Evolutionary conservation across 305 asterid species (phyloP), one percentile per base, ranked within the genome.

Genomic region (Ilex paraguariensis): DNA sequence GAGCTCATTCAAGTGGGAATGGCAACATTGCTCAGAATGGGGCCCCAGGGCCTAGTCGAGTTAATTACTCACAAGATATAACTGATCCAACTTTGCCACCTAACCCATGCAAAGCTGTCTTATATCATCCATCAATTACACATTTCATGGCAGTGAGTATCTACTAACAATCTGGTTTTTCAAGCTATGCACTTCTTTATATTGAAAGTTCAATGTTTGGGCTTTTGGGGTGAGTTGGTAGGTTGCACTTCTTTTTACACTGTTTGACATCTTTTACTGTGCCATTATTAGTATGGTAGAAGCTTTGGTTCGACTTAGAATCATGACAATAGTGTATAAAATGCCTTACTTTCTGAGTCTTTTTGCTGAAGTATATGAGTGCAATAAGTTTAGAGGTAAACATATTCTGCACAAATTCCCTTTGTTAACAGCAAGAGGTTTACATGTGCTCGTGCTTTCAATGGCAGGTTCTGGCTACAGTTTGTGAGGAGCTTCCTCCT

Each of bases 1-100:
- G 66, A 60, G 72, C 77, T 73, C 70, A 79, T 68, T 66, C 87
- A 50, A 68, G 73, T 87, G 95, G 94, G 69, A 56, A 75, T 68
- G 88, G 75, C 67, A 71, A 76, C 59, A 69, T 74, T 69, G 70
- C 82, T 69, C 96, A 86, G 75, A 87, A 82, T 85, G 98, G 95
- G 79, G 81, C 83, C 66, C 78, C 87, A 7, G 95, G 90, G 56
- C 75, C 81, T 54, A 87, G 78, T 80, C 93, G 87, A 68, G 79
- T 84, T 56, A 92, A 79, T 73, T 58, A 68, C 65, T 68, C 75
- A 30, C 93, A 87, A 74, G 98, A 92, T 68, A 84, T 92, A 51
- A 82, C 88, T 48, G 98, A 92, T 85, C 97, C 95, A 59, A 85
- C 95, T 66, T 75, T 92, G 87, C 96, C 94, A 12, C 86, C 89